Conservation (phyloP, 192 early-diverging fungal genomes). For the Pilaira anomala region DNA sequence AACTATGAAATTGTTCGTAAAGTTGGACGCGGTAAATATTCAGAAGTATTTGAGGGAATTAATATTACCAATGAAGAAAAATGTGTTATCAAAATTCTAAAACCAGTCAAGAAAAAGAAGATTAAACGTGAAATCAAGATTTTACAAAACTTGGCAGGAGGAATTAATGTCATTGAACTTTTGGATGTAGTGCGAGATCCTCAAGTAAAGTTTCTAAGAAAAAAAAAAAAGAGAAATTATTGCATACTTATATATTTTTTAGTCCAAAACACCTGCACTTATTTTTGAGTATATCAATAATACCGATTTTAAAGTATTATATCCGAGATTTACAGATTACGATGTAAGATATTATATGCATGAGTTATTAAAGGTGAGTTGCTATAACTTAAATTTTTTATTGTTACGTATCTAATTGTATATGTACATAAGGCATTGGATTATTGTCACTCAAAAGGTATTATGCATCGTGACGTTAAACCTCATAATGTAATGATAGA, state of each 20-base stretch:
- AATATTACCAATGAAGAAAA: conserved; percentile 80
- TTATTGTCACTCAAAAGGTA: conserved; percentile 96
- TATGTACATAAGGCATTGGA: conserved; percentile 73
- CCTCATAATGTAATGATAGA: conserved; percentile 99
- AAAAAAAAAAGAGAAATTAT: neutral
- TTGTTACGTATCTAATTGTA: neutral
- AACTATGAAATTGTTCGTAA: conserved; percentile 98
- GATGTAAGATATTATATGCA: conserved; percentile 97
- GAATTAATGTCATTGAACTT: conserved; percentile 89
- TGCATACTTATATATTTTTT: neutral
- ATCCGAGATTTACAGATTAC: conserved; percentile 91
- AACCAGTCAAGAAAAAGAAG: conserved; percentile 99
- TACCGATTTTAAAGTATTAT: conserved; percentile 95
- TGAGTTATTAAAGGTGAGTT: conserved; percentile 85
- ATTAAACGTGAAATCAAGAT: conserved; percentile 99
- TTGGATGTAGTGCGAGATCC: conserved; percentile 95
- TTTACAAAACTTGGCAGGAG: conserved; percentile 94
- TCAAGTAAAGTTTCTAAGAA: conserved; percentile 47
- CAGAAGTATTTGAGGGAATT: conserved; percentile 98
- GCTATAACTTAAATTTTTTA: neutral
- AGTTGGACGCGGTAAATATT: conserved; percentile 98
- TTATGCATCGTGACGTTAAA: conserved; percentile 99
- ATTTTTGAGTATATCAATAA: conserved; percentile 98
- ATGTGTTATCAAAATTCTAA: conserved; percentile 98
- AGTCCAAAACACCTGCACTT: conserved; percentile 94